Percentiles rank a stretch among this genome's conserved stretches.
Evolutionary conservation across 2,329 filamentous ascomycete genomes (phyloP).

Genomic region (Aspergillus costaricaensis): DNA sequence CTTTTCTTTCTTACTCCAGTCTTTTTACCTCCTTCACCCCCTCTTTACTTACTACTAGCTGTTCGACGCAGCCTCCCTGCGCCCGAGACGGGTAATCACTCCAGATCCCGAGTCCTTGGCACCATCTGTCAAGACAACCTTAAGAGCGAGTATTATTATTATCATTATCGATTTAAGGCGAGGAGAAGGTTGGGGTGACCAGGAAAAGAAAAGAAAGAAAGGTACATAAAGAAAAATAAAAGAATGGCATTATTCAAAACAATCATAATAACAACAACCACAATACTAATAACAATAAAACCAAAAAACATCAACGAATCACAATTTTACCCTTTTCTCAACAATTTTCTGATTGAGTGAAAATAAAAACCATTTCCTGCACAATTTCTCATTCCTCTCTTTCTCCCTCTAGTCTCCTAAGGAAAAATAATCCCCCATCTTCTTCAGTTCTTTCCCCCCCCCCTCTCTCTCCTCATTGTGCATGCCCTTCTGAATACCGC

Average conservation of each 20-base stretch:
- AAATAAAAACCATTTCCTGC: too few relatives aligned
- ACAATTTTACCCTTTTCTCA: too few relatives aligned
- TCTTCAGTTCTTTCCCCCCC: neutral
- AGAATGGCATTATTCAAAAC: too few relatives aligned
- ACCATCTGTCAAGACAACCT: conserved; percentile 32
- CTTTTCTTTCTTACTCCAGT: neutral
- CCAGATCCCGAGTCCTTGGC: conserved; percentile 24
- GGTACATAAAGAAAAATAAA: too few relatives aligned
- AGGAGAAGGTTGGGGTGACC: conserved; percentile 1
- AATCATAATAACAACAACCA: too few relatives aligned
- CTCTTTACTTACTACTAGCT: neutral
- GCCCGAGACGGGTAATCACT: conserved; percentile 15
- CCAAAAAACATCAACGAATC: too few relatives aligned
- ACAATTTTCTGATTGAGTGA: too few relatives aligned
- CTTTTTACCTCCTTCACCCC: neutral
- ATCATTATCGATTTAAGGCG: neutral
- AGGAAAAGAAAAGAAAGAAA: neutral
- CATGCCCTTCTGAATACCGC: conserved; percentile 20
- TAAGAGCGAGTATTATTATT: conserved; percentile 17
- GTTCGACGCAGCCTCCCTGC: neutral
- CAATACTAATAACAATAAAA: too few relatives aligned
- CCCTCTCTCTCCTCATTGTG: conserved; percentile 14
- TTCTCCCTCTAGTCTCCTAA: too few relatives aligned
- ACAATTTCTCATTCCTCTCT: too few relatives aligned
- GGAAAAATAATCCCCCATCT: neutral